Evolutionary conservation across 164 flowering plant species (phyloP).

Genomic region (Vitis cinerea): DNA sequence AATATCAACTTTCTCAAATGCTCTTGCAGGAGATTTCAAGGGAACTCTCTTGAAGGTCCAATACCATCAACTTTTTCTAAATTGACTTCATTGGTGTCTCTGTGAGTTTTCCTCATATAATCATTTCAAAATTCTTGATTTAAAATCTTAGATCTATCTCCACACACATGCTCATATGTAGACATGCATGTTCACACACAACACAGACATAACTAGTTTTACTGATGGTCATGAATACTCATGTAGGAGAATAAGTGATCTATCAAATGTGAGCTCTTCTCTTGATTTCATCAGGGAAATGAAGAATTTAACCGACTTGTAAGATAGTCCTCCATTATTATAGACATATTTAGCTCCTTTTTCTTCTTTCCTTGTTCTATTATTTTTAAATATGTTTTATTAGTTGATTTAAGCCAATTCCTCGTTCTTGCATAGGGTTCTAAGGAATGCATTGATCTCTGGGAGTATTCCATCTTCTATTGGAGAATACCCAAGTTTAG

Average conservation of each 20-base stretch:
- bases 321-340: conserved; percentile 10
- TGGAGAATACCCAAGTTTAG: conserved; percentile 21
- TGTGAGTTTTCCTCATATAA: conserved; percentile 15
- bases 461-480: conserved; percentile 35
- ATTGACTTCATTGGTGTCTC: conserved; percentile 11
- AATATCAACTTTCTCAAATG: not conserved
- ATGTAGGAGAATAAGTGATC: conserved; percentile 24
- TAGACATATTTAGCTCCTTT: not conserved
- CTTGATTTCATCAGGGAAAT: conserved; percentile 33
- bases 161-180: not conserved
- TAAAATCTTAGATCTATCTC: not conserved
- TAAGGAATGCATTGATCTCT: conserved; percentile 33
- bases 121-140: too few species aligned
- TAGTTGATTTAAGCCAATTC: too few species aligned
- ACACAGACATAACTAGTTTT: not conserved
- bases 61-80: conserved; percentile 26
- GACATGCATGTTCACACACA: too few species aligned
- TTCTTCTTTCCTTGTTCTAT: not conserved
- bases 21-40: conserved; percentile 23
- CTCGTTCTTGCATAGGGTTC: conserved; percentile 9
- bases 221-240: not conserved
- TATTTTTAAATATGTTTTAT: too few species aligned
- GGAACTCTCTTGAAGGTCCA: conserved; percentile 30
- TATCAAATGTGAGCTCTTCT: conserved; percentile 26
- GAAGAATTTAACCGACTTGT: conserved; percentile 33